Percentiles rank a stretch among this genome's conserved stretches.
These are phyloP conservation scores for Eimeria sp. DNA, from an alignment of 169 alveolate species.

Conservation along the genomic window DNA sequence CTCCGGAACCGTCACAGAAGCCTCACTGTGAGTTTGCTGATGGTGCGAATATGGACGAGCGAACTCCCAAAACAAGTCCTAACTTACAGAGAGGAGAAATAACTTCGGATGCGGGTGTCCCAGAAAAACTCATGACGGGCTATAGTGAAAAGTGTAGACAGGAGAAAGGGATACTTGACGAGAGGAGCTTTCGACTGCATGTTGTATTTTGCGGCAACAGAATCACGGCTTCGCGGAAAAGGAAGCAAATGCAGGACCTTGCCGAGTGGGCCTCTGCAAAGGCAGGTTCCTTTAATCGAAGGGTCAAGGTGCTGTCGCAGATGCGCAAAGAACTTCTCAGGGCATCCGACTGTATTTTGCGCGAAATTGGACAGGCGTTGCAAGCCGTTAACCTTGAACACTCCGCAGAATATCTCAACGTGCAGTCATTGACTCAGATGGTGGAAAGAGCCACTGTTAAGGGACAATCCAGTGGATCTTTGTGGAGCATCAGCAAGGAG, in stretches of 20 bases:
- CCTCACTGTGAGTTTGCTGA: slow-evolving; percentile 41
- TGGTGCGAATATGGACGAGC: not conserved
- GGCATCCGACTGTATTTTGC: not conserved
- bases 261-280: slow-evolving; percentile 42
- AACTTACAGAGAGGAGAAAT: not conserved
- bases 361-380: slow-evolving; percentile 31
- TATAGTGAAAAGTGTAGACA: not conserved
- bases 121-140: not conserved
- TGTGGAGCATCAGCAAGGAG: slow-evolving; percentile 51
- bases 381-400: not conserved
- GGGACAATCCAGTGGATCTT: slow-evolving; percentile 22
- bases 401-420: not conserved
- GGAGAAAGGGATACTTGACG: not conserved
- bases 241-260: slow-evolving; percentile 40
- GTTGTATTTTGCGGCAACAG: not conserved
- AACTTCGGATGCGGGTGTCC: not conserved
- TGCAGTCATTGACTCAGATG: not conserved
- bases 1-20: slow-evolving; percentile 40
- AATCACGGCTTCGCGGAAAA: slow-evolving; percentile 35
- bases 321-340: slow-evolving; percentile 55
- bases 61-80: not conserved
- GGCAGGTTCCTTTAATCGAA: slow-evolving; percentile 13
- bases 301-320: slow-evolving; percentile 2
- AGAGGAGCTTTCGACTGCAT: not conserved
- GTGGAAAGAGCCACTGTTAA: slow-evolving; percentile 8